These are phyloP conservation scores for Canariomyces notabilis DNA, from an alignment of 2,329 filamentous ascomycete species.

Conservation along the genomic window DNA sequence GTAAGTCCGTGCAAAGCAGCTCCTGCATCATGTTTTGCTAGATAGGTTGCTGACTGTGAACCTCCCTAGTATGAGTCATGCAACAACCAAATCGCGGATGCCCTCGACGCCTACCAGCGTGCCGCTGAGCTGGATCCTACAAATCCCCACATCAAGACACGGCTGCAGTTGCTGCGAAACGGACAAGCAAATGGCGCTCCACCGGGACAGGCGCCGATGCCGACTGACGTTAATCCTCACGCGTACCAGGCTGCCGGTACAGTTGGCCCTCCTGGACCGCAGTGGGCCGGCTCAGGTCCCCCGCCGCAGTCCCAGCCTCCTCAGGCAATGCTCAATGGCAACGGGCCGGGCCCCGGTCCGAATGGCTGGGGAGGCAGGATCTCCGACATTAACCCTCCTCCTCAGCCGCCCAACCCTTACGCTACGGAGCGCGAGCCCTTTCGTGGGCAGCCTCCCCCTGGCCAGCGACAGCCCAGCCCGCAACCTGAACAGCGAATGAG, in stretches of 20 bases:
- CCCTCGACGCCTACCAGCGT: constrained; percentile 89
- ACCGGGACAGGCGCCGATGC: constrained; percentile 74
- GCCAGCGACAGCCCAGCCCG: constrained; percentile 70
- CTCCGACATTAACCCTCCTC: constrained; percentile 71
- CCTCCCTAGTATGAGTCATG: constrained; percentile 81
- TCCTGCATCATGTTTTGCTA: constrained; percentile 19
- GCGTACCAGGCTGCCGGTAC: constrained; percentile 82
- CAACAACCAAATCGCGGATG: constrained; percentile 97
- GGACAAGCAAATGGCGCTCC: constrained; percentile 69
- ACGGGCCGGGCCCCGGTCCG: constrained; percentile 54
- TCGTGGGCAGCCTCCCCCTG: constrained; percentile 61
- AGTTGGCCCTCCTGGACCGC: constrained; percentile 76
- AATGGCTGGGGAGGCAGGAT: constrained; percentile 57
- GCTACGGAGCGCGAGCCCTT: constrained; percentile 66
- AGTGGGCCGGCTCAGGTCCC: constrained; percentile 78
- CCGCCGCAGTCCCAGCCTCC: constrained; percentile 39
- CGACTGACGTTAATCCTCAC: constrained; percentile 92
- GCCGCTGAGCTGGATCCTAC: constrained; percentile 89
- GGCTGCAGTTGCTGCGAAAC: constrained; percentile 81
- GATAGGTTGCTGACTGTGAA: constrained; percentile 12
- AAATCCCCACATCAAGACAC: constrained; percentile 94
- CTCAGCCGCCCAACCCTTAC: constrained; percentile 75
- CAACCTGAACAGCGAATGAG: constrained; percentile 66
- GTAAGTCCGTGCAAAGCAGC: constrained; percentile 52
- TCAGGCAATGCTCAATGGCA: constrained; percentile 33